A percentile compares a stretch with the other conserved stretches of the same genome.
Evolutionary conservation across 225 moss, liverwort and hornwort genomes (phyloP).

Genomic region (Antitrichia curtipendula): DNA sequence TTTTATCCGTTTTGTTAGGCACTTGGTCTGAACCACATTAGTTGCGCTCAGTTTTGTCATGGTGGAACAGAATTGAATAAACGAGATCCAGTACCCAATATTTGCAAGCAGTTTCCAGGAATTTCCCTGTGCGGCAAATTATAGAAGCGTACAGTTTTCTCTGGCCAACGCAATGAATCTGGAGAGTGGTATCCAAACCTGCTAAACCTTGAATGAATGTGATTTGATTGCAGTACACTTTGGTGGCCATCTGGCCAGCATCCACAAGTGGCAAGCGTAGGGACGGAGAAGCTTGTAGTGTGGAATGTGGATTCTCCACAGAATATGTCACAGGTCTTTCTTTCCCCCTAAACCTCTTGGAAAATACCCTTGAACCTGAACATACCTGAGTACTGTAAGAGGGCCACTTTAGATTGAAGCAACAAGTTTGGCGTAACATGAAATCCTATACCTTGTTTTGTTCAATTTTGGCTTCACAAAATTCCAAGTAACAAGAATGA

Average conservation of each 20-base stretch:
- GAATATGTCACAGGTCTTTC: constrained; percentile 39
- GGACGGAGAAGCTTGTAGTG: constrained; percentile 50
- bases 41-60: neutral
- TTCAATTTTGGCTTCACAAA: neutral
- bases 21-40: neutral
- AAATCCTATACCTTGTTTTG: neutral
- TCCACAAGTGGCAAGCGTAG: constrained; percentile 60
- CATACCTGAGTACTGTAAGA: neutral
- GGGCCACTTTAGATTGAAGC: neutral
- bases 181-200: neutral
- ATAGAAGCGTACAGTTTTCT: neutral
- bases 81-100: neutral
- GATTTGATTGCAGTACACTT: constrained; percentile 48
- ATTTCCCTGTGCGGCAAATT: neutral
- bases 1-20: neutral
- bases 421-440: neutral
- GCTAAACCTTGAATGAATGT: neutral
- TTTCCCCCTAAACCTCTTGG: neutral
- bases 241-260: constrained; percentile 90
- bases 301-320: constrained; percentile 62
- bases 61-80: neutral
- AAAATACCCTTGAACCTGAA: neutral
- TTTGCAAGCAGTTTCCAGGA: neutral
- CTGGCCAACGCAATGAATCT: neutral
- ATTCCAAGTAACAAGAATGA: neutral